Base-by-base conservation (phyloP, 768 basidiomycete genomes). In the Termitomyces sp. region DNA sequence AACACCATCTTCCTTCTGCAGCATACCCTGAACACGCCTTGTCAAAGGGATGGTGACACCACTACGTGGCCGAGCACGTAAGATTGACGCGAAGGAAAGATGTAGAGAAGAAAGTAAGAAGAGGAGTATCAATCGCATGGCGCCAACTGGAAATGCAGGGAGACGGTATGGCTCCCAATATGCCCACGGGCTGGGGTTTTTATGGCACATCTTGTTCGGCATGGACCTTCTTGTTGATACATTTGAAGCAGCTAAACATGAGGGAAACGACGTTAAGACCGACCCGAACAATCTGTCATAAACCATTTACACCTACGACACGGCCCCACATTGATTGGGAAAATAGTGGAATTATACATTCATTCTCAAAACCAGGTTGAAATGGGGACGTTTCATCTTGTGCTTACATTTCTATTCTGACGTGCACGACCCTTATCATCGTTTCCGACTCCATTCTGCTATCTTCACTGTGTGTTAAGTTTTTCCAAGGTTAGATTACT, bases 1-100 rank as follows among this genome's bases (percentile, higher is more conserved):
- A 33, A 64, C 58, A 25, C 69, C 69, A 23, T 68, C 40, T 9
- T 61, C 60, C 39, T 64, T 55, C 31, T 52, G 53, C 12, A 68
- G 40, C 20, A 39, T 61, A 1, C 16, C 27, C 43, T 45, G 27
- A 31, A 52, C 50, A 22, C 70, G 64, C 53, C 63, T 73, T 33
- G 54, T 63, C 29, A 74, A 60, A n/a, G 68, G 62, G 33, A 73
- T 66, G 20, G 46, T 58, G 7, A 58, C 52, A 15, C 62, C 63
- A 9, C 39, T 38, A 16, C 33, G 52, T 18, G 59, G 52, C 9
- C 43, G 44, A 5, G 59, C 25, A 18, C 57, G 61, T 11, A 63
- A 31, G 42, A 55, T 54, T 13, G 50, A 53, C 15, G 58, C 56
- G 33, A 54, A 56, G 22, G 50, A 58, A 38, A 29, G 33, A 20